These are phyloP conservation scores for Erodium trifolium DNA, from an alignment of 441 rosid genomes.

Conservation along the genomic window DNA sequence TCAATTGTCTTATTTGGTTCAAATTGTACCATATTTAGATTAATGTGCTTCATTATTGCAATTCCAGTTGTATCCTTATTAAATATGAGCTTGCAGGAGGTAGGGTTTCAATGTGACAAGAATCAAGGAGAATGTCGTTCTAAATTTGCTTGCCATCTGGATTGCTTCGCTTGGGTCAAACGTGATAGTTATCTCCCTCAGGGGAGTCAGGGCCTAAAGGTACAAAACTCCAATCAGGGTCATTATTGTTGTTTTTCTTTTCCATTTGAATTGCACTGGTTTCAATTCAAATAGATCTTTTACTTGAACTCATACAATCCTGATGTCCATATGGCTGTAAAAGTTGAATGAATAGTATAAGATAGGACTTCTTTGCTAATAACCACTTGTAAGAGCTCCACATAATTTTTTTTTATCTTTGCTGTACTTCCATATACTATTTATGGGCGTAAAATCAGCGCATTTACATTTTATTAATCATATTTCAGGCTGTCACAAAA, in stretches of 20 bases:
- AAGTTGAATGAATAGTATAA: constrained; percentile 1
- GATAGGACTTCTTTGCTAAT: neutral
- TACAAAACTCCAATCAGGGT: constrained; percentile 21
- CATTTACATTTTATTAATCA: constrained; percentile 21
- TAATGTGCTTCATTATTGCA: neutral
- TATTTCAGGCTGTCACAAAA: constrained; percentile 86
- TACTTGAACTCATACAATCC: constrained; percentile 5
- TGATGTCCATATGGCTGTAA: neutral
- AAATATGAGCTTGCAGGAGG: constrained; percentile 46
- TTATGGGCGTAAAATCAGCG: constrained; percentile 6
- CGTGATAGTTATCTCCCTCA: constrained; percentile 99
- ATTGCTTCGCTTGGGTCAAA: constrained; percentile 99
- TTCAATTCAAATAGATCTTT: constrained; percentile 3
- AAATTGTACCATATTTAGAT: neutral
- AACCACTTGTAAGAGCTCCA: constrained; percentile 8
- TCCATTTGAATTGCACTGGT: constrained; percentile 16
- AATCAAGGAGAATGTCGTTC: constrained; percentile 97
- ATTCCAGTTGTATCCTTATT: constrained; percentile 13
- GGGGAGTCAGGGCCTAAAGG: constrained; percentile 99
- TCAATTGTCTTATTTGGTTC: neutral
- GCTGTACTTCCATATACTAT: constrained; percentile 11
- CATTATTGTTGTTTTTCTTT: constrained; percentile 9
- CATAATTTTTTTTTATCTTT: constrained; percentile 7
- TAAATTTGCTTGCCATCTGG: constrained; percentile 92
- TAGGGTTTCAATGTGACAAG: constrained; percentile 85